Evolutionary conservation across 83 land plant species (phyloP), one percentile per base, ranked within the genome.

Genomic region (Thuja plicata): DNA sequence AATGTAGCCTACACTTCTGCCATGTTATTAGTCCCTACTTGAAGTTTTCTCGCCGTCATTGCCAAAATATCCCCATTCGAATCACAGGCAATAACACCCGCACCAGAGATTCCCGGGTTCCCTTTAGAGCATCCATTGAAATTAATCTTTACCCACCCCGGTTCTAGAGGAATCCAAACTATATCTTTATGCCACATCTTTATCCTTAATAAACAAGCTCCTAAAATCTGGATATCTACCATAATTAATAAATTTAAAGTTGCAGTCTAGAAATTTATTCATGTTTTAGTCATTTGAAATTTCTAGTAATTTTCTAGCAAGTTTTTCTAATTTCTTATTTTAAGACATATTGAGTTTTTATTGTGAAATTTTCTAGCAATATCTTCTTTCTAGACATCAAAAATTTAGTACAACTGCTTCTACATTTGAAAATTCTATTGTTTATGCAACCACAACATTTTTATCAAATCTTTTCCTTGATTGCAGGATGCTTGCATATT

Each of bases 401-500:
- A 48, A 82, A 21, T 82, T 38, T 12, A 82, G 21, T 46, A 81
- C 3, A 21, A 7, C 37, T 46, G 46, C 32, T 5, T 35, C 21
- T 40, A 24, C 46, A 43, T 82, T 24, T 46, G 21, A 43, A 83
- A 83, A 43, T 10, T 83, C 48, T 38, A 21, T 1, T 27, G 77
- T 73, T 21, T 43, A 21, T 82, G 52, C 50, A 82, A 82, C 21
- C 52, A n/a, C 12, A 19, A 19, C 16, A 41, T 45, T 83, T 46
- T 83, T 4, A 46, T 83, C 54, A 83, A 80, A 41, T 80, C 27
- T 46, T 83, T 10, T 83, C 34, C 34, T 83, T 83, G 11, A 41
- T 57, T 37, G 5, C 87, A 86, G 87, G 74, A 45, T 38, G 35
- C 32, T 41, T 86, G 76, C 38, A 32, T 86, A 86, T 57, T 46